phyloP scores from a whole-genome alignment of 345 rosid species.

The Hirschfeldia incana region DNA sequence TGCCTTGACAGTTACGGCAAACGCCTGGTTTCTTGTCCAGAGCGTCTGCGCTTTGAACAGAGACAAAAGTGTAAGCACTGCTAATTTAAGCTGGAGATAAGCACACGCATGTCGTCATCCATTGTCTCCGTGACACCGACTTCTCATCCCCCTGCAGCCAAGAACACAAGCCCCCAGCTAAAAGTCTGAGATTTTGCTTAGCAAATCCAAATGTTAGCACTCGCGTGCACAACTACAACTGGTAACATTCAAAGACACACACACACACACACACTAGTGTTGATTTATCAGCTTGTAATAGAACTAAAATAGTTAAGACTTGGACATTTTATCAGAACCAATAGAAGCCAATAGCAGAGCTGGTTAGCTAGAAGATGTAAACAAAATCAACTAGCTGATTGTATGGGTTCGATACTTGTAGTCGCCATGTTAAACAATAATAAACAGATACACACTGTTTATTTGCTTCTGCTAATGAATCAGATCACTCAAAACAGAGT shows the following conservation, averaged over 20 bases:
- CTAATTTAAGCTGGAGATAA: conserved; percentile 57
- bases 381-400: background rate
- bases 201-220: background rate
- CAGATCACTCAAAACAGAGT: background rate
- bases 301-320: background rate
- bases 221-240: too few relatives aligned
- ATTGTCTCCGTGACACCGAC: conserved; percentile 59
- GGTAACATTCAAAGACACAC: too few relatives aligned
- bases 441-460: too few relatives aligned
- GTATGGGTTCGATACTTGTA: too few relatives aligned
- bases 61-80: conserved; percentile 44
- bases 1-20: conserved; percentile 82
- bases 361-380: background rate
- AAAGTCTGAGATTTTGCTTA: background rate
- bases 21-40: conserved; percentile 62
- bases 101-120: conserved; percentile 70
- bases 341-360: background rate
- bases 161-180: background rate
- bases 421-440: too few relatives aligned
- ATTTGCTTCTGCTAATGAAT: background rate
- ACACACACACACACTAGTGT: too few relatives aligned
- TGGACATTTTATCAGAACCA: background rate
- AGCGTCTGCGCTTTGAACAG: conserved; percentile 48
- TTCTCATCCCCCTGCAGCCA: conserved; percentile 46
- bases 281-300: too few relatives aligned